These are phyloP conservation scores for Neonectria ditissima DNA, from an alignment of 2,329 filamentous ascomycete genomes.

Conservation along the genomic window DNA sequence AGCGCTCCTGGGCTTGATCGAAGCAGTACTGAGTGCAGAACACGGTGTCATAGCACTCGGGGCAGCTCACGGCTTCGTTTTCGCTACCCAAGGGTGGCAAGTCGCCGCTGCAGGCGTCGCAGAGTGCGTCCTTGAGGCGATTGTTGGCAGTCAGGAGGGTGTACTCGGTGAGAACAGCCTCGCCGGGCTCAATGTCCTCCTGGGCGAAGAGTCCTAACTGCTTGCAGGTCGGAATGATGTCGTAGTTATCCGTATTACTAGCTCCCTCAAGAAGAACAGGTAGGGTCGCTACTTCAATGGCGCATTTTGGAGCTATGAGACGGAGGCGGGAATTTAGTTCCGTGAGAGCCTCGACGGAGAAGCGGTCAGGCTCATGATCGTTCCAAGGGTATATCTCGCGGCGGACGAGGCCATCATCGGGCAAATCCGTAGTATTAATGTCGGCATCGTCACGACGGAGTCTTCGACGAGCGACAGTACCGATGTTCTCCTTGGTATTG, in stretches of 20 bases:
- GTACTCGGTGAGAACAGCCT: conserved; percentile 82
- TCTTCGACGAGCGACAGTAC: conserved; percentile 62
- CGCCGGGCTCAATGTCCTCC: conserved; percentile 80
- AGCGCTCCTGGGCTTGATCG: conserved; percentile 67
- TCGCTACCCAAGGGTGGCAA: conserved; percentile 70
- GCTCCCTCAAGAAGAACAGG: conserved; percentile 75
- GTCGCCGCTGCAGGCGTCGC: conserved; percentile 86
- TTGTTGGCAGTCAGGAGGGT: conserved; percentile 92
- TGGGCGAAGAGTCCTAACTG: conserved; percentile 94
- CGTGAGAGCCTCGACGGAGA: conserved; percentile 74
- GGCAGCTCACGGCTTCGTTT: conserved; percentile 63
- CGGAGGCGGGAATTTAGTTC: conserved; percentile 78
- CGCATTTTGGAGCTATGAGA: conserved; percentile 81
- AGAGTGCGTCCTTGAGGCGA: conserved; percentile 85
- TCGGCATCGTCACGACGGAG: conserved; percentile 60
- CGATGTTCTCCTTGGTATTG: conserved; percentile 65
- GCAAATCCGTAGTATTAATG: conserved; percentile 63
- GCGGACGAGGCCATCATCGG: conserved; percentile 77
- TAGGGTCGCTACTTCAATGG: conserved; percentile 79
- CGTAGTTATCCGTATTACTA: conserved; percentile 61
- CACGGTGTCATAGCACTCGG: conserved; percentile 73
- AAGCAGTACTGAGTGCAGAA: conserved; percentile 73
- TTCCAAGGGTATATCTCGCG: conserved; percentile 80
- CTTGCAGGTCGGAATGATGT: conserved; percentile 69
- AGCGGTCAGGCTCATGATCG: conserved; percentile 75